Evolutionary conservation across 768 basidiomycete species (phyloP).

Genomic region (Tylopilus sp.): DNA sequence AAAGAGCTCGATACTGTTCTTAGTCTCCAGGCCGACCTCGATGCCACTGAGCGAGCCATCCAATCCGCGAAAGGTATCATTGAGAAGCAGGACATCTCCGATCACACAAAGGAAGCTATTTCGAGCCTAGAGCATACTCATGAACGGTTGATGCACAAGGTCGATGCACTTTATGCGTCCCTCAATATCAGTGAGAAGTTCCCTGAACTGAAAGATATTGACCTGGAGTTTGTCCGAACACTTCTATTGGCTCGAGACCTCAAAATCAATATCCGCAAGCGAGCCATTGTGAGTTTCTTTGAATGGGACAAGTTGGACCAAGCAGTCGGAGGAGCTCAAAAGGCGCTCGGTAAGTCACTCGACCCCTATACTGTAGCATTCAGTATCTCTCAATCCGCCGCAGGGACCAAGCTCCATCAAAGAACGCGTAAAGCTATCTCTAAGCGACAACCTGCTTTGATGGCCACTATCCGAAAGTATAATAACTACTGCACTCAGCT

Average conservation of each 20-base stretch:
- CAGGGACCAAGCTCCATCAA: not conserved
- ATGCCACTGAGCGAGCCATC: slow-evolving; percentile 22
- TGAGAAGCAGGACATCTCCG: not conserved
- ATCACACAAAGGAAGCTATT: slow-evolving; percentile 19
- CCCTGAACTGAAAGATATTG: not conserved
- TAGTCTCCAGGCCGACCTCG: slow-evolving; percentile 27
- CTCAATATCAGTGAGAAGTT: not conserved
- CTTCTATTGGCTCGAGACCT: not conserved
- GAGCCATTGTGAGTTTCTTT: not conserved
- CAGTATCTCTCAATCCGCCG: not conserved
- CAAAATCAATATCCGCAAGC: not conserved
- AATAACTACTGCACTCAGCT: not conserved
- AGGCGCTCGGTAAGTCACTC: slow-evolving; percentile 7
- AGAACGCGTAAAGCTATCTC: not conserved
- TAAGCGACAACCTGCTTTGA: not conserved
- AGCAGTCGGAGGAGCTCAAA: slow-evolving; percentile 17
- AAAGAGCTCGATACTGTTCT: slow-evolving; percentile 5
- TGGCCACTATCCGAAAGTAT: not conserved
- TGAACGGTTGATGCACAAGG: not conserved
- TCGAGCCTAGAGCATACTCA: slow-evolving; percentile 12
- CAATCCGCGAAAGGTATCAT: slow-evolving; percentile 12
- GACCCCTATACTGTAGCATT: too few species aligned
- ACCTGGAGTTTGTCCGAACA: not conserved
- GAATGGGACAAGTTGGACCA: slow-evolving; percentile 24
- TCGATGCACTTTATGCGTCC: not conserved